Conservation (phyloP, 176 grass and related monocot species). For the Zoysia pacifica region DNA sequence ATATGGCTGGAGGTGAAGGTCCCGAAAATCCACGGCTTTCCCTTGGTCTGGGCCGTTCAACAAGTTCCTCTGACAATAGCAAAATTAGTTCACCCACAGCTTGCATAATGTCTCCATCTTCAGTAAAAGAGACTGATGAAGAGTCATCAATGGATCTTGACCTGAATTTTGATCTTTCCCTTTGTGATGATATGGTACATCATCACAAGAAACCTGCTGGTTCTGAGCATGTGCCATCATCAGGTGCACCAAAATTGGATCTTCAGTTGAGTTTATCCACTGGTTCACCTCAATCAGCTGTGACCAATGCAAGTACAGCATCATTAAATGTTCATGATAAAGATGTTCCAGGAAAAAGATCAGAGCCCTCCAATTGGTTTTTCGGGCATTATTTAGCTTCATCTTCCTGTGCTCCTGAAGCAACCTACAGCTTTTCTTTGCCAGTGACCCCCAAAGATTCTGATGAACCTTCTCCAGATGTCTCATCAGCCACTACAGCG, state of each 20-base stretch:
- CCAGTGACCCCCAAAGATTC: conserved; percentile 9
- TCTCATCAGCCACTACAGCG: conserved; percentile 34
- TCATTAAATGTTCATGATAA: conserved; percentile 5
- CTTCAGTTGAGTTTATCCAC: conserved; percentile 63
- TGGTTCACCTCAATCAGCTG: conserved; percentile 44
- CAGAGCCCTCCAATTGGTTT: conserved; percentile 39
- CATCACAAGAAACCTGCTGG: conserved; percentile 42
- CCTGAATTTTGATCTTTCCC: conserved; percentile 48
- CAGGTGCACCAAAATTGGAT: conserved; percentile 30
- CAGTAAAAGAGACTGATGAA: conserved; percentile 60
- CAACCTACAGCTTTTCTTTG: conserved; percentile 37
- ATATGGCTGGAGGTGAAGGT: conserved; percentile 35
- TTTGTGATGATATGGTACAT: conserved; percentile 31
- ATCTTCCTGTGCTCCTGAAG: conserved; percentile 26
- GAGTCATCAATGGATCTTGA: conserved; percentile 52
- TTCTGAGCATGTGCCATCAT: not conserved
- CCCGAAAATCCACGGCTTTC: conserved; percentile 33
- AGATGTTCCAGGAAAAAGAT: conserved; percentile 26
- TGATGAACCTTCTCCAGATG: conserved; percentile 45
- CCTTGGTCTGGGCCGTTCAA: conserved; percentile 50
- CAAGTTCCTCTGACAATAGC: conserved; percentile 57
- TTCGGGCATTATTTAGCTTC: conserved; percentile 36
- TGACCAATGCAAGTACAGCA: conserved; percentile 19
- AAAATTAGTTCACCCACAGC: conserved; percentile 55
- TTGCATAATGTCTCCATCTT: conserved; percentile 48